Evolutionary conservation across 1,284 basidiomycete genomes (phyloP).

Genomic region (Irpex sp.): DNA sequence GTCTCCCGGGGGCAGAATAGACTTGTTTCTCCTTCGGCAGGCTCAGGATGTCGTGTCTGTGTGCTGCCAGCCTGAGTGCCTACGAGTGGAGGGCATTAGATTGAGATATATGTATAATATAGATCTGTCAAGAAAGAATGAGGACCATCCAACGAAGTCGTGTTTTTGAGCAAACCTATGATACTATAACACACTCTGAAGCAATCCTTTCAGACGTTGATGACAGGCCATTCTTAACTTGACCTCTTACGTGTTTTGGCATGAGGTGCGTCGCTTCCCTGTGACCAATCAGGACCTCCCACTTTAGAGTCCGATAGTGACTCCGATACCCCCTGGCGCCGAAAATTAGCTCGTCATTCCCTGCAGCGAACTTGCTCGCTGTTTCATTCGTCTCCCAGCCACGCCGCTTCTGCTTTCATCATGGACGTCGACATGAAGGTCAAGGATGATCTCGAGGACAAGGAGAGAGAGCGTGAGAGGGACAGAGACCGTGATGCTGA

Average conservation of each 20-base stretch:
- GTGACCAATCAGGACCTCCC: not conserved
- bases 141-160: too few relatives aligned
- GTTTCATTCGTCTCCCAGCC: not conserved
- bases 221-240: too few relatives aligned
- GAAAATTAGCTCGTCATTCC: constrained; percentile 2
- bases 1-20: too few relatives aligned
- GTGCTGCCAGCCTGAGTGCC: too few relatives aligned
- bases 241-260: not conserved
- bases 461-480: constrained; percentile 42
- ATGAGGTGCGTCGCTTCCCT: not conserved
- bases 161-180: too few relatives aligned
- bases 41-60: too few relatives aligned
- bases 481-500: constrained; percentile 37
- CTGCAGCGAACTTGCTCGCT: not conserved
- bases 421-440: constrained; percentile 81
- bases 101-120: too few relatives aligned
- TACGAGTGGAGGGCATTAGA: too few relatives aligned
- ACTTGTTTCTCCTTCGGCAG: too few relatives aligned
- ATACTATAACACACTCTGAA: too few relatives aligned
- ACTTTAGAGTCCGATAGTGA: not conserved
- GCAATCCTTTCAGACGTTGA: not conserved
- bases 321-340: not conserved
- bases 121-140: too few relatives aligned
- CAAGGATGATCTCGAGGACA: constrained; percentile 67
- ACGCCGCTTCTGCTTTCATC: constrained; percentile 6